Percentiles rank a stretch among this genome's conserved stretches.
Conservation (phyloP, 1,284 basidiomycete species). For the Mycena sp. region DNA sequence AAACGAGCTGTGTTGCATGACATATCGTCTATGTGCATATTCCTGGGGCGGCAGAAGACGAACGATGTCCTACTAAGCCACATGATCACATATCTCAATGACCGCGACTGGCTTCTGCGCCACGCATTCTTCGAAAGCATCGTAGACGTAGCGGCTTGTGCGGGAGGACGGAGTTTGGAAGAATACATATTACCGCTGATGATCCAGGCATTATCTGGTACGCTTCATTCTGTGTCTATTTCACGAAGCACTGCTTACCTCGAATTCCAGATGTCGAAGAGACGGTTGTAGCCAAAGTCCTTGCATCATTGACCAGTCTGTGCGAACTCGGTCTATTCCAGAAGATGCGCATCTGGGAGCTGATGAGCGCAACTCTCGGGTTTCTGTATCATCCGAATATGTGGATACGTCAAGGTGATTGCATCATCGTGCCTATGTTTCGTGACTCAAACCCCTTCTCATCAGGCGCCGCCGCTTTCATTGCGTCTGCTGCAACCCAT, state of each 20-base stretch:
- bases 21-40: constrained; percentile 90
- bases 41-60: constrained; percentile 91
- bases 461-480: constrained; percentile 86
- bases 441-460: constrained; percentile 6
- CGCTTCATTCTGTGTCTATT: no score
- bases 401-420: constrained; percentile 93
- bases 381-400: constrained; percentile 96
- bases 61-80: constrained; percentile 96
- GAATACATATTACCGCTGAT: constrained; percentile 94
- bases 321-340: constrained; percentile 89
- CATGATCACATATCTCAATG: constrained; percentile 99
- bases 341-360: constrained; percentile 94
- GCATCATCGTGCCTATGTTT: constrained; percentile 22
- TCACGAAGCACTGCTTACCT: constrained; percentile 16
- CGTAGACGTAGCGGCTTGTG: constrained; percentile 93
- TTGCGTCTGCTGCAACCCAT: constrained; percentile 84
- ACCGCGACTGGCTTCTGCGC: constrained; percentile 92
- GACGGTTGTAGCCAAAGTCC: constrained; percentile 88
- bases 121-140: constrained; percentile 96
- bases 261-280: constrained; percentile 90
- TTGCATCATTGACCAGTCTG: constrained; percentile 86
- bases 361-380: constrained; percentile 87
- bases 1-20: constrained; percentile 81
- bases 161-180: constrained; percentile 86
- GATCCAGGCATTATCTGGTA: constrained; percentile 92